phyloP scores from a whole-genome alignment of 148 eudicot genomes.

The Polygonum aviculare region DNA sequence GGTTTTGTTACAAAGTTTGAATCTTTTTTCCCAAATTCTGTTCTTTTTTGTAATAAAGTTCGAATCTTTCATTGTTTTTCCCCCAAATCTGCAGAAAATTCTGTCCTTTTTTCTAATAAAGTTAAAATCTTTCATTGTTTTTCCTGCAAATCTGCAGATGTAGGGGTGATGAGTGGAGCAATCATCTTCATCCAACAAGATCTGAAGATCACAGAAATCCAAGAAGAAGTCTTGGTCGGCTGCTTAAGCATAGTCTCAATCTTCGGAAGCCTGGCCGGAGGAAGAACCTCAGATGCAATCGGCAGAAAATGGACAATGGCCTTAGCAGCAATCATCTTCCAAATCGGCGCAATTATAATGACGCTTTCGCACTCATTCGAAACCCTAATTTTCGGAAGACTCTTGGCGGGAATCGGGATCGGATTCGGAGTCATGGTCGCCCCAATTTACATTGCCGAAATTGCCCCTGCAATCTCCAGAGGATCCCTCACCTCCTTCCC shows the following conservation, averaged over 20 bases:
- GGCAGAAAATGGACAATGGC: conserved; percentile 86
- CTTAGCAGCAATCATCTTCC: conserved; percentile 59
- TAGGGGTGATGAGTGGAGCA: conserved; percentile 89
- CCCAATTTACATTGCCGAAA: conserved; percentile 83
- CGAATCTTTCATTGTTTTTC: too few species aligned
- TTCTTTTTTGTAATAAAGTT: too few species aligned
- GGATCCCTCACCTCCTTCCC: conserved; percentile 83
- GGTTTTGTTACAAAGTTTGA: not conserved
- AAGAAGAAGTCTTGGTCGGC: conserved; percentile 62
- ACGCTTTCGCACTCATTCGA: conserved; percentile 51
- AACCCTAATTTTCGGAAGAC: conserved; percentile 52
- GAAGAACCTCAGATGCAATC: conserved; percentile 54
- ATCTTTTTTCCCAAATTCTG: not conserved
- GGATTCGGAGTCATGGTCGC: conserved; percentile 85
- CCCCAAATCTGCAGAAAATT: too few species aligned
- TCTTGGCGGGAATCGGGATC: conserved; percentile 71
- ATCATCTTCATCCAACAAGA: conserved; percentile 64
- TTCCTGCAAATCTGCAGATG: conserved; percentile 46
- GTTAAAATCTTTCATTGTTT: not conserved
- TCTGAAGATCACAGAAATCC: conserved; percentile 59
- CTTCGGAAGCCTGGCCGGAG: conserved; percentile 65
- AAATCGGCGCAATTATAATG: conserved; percentile 60
- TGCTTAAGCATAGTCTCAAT: conserved; percentile 53
- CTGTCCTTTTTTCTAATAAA: too few species aligned
- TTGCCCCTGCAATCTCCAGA: conserved; percentile 56